These are phyloP conservation scores for Gracilaria domingensis DNA, from an alignment of 23 red algal species.

Conservation along the genomic window DNA sequence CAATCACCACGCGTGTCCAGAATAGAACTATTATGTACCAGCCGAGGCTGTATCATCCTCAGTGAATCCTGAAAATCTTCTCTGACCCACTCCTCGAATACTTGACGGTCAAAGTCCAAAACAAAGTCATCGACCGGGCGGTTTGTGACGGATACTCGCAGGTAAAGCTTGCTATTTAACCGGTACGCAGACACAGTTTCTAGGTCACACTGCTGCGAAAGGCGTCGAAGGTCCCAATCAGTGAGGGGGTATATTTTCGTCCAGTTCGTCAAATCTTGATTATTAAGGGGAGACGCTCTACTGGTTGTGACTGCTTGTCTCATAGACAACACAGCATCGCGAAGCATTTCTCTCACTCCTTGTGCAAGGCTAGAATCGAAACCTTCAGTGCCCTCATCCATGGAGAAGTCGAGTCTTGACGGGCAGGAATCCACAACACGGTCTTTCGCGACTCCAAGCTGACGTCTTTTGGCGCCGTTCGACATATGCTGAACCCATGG, in stretches of 20 bases:
- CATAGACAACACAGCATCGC: constrained; percentile 1
- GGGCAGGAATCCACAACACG: not conserved
- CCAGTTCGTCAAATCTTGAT: not conserved
- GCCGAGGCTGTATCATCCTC: not conserved
- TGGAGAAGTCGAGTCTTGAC: not conserved
- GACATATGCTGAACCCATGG: not conserved
- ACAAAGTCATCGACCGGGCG: constrained; percentile 6
- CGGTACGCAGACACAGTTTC: not conserved
- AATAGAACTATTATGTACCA: not conserved
- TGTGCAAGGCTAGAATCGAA: not conserved
- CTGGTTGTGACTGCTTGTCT: not conserved
- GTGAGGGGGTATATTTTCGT: not conserved
- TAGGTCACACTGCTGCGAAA: constrained; percentile 11
- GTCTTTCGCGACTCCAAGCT: not conserved
- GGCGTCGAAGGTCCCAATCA: constrained; percentile 6
- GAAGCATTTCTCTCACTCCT: not conserved
- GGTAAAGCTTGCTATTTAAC: not conserved
- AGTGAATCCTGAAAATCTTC: constrained; percentile 5
- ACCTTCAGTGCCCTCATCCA: not conserved
- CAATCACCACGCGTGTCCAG: not conserved
- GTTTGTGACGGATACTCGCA: constrained; percentile 11
- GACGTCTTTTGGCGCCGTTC: not conserved
- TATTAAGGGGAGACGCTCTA: not conserved
- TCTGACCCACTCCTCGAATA: constrained; percentile 12
- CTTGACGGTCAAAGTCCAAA: constrained; percentile 30